A percentile compares a stretch with the other conserved stretches of the same genome.
Conservation (phyloP, 345 rosid genomes). For the Pseudoturritis turrita region DNA sequence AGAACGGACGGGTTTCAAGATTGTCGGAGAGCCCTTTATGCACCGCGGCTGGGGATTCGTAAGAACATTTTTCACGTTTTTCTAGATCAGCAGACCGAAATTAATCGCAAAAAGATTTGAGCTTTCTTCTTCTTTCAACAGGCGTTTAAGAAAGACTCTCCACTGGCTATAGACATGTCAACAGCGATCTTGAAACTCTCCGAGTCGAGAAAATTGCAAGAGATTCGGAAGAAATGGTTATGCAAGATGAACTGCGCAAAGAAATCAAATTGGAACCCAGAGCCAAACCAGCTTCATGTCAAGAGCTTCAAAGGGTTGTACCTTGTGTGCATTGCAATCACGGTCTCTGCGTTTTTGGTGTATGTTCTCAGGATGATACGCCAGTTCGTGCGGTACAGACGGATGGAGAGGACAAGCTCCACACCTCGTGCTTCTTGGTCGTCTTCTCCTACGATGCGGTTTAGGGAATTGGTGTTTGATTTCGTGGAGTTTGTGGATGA, state of each 20-base stretch:
- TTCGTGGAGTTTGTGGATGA: constrained; percentile 71
- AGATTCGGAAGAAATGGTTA: constrained; percentile 61
- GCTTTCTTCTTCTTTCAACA: constrained; percentile 9
- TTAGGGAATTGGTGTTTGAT: constrained; percentile 38
- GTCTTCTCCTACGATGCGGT: constrained; percentile 22
- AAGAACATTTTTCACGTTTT: constrained; percentile 36
- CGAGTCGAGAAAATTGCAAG: constrained; percentile 62
- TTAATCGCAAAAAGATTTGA: neutral
- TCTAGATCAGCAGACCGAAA: neutral
- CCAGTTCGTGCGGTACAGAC: constrained; percentile 52
- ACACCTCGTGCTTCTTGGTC: constrained; percentile 27
- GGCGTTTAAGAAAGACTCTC: constrained; percentile 80
- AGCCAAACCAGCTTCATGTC: constrained; percentile 56
- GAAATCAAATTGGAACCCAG: constrained; percentile 19
- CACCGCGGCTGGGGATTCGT: constrained; percentile 95
- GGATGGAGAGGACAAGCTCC: constrained; percentile 30
- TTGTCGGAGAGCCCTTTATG: constrained; percentile 73
- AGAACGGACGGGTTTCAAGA: constrained; percentile 48
- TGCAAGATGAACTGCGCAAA: constrained; percentile 49
- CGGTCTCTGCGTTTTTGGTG: constrained; percentile 44
- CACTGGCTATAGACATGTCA: constrained; percentile 71
- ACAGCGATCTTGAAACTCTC: constrained; percentile 81
- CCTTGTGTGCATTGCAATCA: constrained; percentile 46
- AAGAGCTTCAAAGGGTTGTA: constrained; percentile 83
- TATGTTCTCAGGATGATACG: constrained; percentile 47